Evolutionary conservation across 257 asterid genomes (phyloP), one percentile per base, ranked within the genome.

Genomic region (Solanum boliviense): DNA sequence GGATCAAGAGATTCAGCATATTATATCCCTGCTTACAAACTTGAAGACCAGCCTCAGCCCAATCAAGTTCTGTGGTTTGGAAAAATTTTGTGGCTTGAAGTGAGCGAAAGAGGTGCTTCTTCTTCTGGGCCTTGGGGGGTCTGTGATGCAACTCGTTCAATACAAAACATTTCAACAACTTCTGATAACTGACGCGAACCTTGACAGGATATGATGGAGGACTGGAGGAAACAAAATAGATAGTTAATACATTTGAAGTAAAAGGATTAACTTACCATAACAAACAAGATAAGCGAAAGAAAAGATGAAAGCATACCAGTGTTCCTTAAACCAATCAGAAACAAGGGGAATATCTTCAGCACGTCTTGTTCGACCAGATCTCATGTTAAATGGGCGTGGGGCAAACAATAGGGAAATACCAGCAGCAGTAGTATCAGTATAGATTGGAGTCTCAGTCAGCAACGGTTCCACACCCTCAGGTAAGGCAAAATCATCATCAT

Each of bases 1-100:
- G 99, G 91, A 97, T 97, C 92, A 97, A 89, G 87, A 97, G 89
- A 91, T 97, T 97, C 91, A 97, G 92, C 99, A 97, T 96, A 88
- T 96, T 97, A 92, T 97, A 97, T 38, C 99, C 99, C 92, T 97
- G 99, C 93, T 96, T 95, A 83, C 99, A 97, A 91, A 97, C 99
- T 94, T 97, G 99, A 18, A 97, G 95, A 38, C 98, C 99, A 56
- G 98, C 99, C 92, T 96, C 99, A 85, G 99, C 99, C 98, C 99
- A 97, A 94, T 97, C 99, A 88, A 97, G 98, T 88, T 95, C 98
- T 79, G 99, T 97, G 62, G 99, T 96, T 91, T 96, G 99, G 91
- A 96, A 97, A 89, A 97, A 97, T 85, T 97, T 97, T 12, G 99
- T 97, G 85, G 99, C 98, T 75, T 95, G 96, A 82, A 97, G 98